Evolutionary conservation across 73 alveolate genomes (phyloP), one percentile per base, ranked within the genome.

Genomic region (Paramecium sonneborni): DNA sequence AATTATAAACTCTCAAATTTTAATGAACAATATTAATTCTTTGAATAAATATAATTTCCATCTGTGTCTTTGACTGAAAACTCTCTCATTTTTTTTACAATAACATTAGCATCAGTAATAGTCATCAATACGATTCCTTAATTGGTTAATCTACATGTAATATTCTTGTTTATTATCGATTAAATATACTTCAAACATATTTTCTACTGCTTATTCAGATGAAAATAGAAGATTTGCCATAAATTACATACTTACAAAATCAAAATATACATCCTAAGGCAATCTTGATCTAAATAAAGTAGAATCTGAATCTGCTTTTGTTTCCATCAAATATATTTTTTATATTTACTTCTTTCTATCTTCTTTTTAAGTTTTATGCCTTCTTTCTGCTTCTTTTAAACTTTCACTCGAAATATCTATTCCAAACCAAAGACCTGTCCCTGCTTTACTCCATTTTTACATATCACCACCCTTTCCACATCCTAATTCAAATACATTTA

Each of bases 161-260:
- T 74, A 38, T 74, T 74, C 87, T 70, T 48, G 6, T 35, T 35
- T 35, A 4, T 35, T 35, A 35, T 35, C 6, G 2, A 35, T 35
- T 4, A 35, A 35, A 5, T 3, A 52, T 52, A 52, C 68, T 52
- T 52, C 87, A 74, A 74, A 38, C 87, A 74, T 74, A 74, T 74
- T 32, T 32, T 74, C 87, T 10, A 74, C 87, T 7, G 39, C 62
- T 32, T 35, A 15, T 32, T 35, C 67, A 35, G 87, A 74, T 2
- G 87, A 74, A 9, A 74, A 74, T 74, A 74, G 37, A 9, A 74
- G 58, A n/a, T 74, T 74, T 35, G 87, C 87, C 87, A 74, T 74
- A 74, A 74, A 74, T 74, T 74, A 20, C 87, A 74, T 74, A 74
- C 87, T 74, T n/a, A 74, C 87, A 74, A 74, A 32, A 35, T 74